phyloP scores from a whole-genome alignment of 257 asterid species.

The Nicotiana benthamiana region DNA sequence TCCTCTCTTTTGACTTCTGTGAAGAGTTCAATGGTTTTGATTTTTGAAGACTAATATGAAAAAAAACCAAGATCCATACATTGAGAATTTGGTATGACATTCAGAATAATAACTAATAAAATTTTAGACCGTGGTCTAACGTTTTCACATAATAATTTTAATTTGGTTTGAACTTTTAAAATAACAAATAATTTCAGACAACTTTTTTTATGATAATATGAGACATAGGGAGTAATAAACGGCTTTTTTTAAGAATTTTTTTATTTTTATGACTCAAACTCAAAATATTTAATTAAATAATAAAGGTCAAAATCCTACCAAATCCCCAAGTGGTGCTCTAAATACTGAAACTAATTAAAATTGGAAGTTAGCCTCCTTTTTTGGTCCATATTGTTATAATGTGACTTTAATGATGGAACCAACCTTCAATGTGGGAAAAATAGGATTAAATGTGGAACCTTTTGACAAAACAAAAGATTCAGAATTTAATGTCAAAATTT shows the following conservation, averaged over 20 bases:
- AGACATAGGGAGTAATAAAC: too few species aligned
- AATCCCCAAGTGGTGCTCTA: neutral
- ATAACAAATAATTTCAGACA: too few species aligned
- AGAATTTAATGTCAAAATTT: neutral
- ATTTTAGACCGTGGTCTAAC: too few species aligned
- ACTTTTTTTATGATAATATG: too few species aligned
- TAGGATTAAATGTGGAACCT: slow-evolving; percentile 3
- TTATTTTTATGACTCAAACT: too few species aligned
- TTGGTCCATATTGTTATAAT: neutral
- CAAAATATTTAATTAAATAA: too few species aligned
- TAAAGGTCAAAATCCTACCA: neutral
- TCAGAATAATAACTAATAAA: too few species aligned
- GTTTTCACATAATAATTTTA: too few species aligned
- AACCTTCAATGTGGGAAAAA: neutral
- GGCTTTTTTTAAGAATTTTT: too few species aligned
- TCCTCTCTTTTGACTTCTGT: neutral
- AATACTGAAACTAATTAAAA: neutral
- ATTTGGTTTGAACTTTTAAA: too few species aligned
- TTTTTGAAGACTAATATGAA: neutral
- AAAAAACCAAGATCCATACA: neutral
- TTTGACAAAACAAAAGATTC: neutral
- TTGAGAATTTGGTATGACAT: neutral
- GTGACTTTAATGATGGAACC: neutral
- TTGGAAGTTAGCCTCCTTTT: neutral
- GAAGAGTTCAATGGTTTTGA: too few species aligned